Evolutionary conservation across 2,329 filamentous ascomycete genomes (phyloP), one percentile per base, ranked within the genome.

Genomic region (Phyllosticta citribraziliensis): DNA sequence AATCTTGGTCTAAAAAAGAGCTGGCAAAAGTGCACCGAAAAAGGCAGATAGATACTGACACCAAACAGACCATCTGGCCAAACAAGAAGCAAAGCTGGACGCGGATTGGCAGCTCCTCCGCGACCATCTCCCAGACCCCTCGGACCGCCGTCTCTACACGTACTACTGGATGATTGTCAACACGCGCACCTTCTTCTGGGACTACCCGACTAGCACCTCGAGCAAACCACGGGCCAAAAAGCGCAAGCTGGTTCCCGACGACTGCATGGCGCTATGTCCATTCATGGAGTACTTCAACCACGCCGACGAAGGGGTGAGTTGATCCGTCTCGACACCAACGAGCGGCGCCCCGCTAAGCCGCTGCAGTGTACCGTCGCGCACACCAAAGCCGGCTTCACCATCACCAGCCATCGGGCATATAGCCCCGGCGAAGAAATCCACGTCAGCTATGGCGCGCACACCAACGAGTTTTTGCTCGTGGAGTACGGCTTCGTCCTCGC

Each of bases 251-350:
- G 73, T 67, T 71, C 81, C 65, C 14, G 72, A 76, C 24, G 87
- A 89, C 66, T 83, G 83, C 67, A 83, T 89, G 77, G 83, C 83
- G 10, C 79, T 90, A 65, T 86, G 86, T 71, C 88, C 88, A 0
- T 85, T 89, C 40, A 84, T 87, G 1, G 88, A 91, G 70, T 83
- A 88, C 60, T 87, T 91, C 77, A 91, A 84, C 64, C 81, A 84
- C 64, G 72, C 72, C 14, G 74, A 75, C 25, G 65, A 69, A 14
- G 75, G 75, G 27, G 69, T 70, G 25, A 56, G 69, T 68, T 8
- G 11, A 57, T 3, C 19, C 33, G 14, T 40, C 11, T 40, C 33
- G 17, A 40, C 33, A 14, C 33, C 33, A 40, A 40, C 11, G 33
- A 30, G 27, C 27, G 27, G 27, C 27, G 27, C 27, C 27, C 27